Base-by-base conservation (phyloP, 1,284 basidiomycete genomes). In the Rhodotorula sp. region DNA sequence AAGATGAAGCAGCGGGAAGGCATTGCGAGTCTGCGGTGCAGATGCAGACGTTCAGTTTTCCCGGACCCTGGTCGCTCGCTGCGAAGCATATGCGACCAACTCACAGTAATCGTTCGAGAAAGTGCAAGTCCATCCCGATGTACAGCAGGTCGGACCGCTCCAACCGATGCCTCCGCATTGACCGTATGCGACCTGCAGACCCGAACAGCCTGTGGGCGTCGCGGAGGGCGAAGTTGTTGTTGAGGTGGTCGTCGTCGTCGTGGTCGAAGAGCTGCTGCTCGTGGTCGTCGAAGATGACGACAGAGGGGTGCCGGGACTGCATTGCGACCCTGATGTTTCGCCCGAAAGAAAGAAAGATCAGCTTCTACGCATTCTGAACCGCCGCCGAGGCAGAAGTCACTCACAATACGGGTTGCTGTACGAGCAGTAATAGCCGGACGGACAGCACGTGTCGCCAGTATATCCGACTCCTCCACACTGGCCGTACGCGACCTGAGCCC, bases 111-210 rank as follows among this genome's bases (percentile, higher is more conserved):
- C 56, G 48, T 49, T 63, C 20, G 43, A 47, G 56, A 34, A 52
- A n/a, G 16, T 5, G 58, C 64, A 65, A 8, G 16, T 7, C 34
- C 26, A 68, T 6, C 60, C 60, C 2, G 15, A 39, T 10, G 51
- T 29, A 48, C 62, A 69, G 57, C 62, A 58, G 1, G 48, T 60
- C 15, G 62, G 31, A 18, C 58, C 51, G 5, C n/a, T 23, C 18
- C 10, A 69, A 23, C 62, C 62, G 48, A 48, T 58, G 1, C 67
- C 67, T 20, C 56, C 62, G 49, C 67, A 69, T 23, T 69, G 67
- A 18, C 65, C 65, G 23, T 54, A 52, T 4, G 6, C 58, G 29
- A 23, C 15, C 21, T 34, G 31, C 18, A 47, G 39, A 4, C 61
- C 52, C 1, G 20, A 43, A 26, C 26, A 48, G 39, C 39, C 39